phyloP scores from a whole-genome alignment of 2,329 filamentous ascomycete species.

The Phaeophleospora eucalypticola region DNA sequence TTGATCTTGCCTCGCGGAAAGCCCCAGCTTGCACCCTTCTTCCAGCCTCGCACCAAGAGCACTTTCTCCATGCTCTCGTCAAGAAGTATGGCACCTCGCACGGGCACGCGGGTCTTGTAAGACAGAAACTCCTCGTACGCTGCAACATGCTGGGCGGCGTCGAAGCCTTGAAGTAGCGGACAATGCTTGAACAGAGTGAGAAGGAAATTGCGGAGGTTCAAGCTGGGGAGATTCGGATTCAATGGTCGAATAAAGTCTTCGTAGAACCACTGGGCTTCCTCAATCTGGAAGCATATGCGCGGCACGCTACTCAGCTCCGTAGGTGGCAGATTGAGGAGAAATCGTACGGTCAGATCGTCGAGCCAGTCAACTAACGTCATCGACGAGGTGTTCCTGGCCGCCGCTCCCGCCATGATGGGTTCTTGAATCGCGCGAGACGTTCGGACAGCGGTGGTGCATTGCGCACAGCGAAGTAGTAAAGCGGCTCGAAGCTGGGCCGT shows the following conservation, averaged over 20 bases:
- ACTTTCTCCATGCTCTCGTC: slow-evolving; percentile 93
- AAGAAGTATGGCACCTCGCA: slow-evolving; percentile 87
- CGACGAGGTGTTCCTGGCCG: slow-evolving; percentile 42
- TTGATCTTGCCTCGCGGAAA: slow-evolving; percentile 98
- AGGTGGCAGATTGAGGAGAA: slow-evolving; percentile 92
- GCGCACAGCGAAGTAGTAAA: slow-evolving; percentile 3
- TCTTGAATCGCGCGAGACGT: slow-evolving; percentile 43
- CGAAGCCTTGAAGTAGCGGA: slow-evolving; percentile 77
- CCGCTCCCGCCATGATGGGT: slow-evolving; percentile 17
- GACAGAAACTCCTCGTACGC: slow-evolving; percentile 89
- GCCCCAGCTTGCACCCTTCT: slow-evolving; percentile 93
- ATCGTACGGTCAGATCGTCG: slow-evolving; percentile 95
- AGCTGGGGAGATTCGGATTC: slow-evolving; percentile 73
- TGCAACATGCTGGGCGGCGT: slow-evolving; percentile 68
- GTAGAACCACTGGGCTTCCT: slow-evolving; percentile 99
- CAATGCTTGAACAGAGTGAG: slow-evolving; percentile 91
- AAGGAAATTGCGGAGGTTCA: slow-evolving; percentile 81
- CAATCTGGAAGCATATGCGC: slow-evolving; percentile 96
- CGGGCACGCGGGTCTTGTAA: slow-evolving; percentile 92
- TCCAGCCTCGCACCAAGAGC: slow-evolving; percentile 94
- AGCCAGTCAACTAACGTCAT: slow-evolving; percentile 94
- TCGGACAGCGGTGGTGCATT: slow-evolving; percentile 18
- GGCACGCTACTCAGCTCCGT: slow-evolving; percentile 87
- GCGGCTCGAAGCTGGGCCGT: slow-evolving; percentile 1
- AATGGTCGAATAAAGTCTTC: slow-evolving; percentile 92